These are phyloP conservation scores for Halenospora varia DNA, from an alignment of 495 filamentous ascomycete species.

Conservation along the genomic window DNA sequence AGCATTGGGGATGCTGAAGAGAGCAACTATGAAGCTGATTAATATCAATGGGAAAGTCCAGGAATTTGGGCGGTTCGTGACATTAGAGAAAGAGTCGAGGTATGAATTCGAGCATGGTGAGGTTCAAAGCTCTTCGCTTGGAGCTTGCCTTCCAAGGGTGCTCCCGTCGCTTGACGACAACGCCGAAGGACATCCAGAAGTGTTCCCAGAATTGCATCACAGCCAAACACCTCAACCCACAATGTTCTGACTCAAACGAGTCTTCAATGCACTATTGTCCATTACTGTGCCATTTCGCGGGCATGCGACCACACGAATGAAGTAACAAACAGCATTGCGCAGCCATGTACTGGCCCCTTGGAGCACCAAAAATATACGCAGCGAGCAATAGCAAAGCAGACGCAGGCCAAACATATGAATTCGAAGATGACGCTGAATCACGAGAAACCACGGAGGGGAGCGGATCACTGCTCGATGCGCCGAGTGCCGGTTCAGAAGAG, in stretches of 20 bases:
- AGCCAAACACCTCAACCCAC: background rate
- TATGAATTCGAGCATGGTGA: too few relatives aligned
- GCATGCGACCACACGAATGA: conserved; percentile 27
- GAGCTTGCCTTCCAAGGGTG: too few relatives aligned
- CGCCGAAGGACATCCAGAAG: too few relatives aligned
- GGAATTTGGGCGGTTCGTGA: too few relatives aligned
- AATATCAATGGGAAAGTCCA: too few relatives aligned
- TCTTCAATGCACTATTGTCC: background rate
- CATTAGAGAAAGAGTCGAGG: too few relatives aligned
- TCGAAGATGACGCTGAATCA: conserved; percentile 37
- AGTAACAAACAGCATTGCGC: conserved; percentile 18
- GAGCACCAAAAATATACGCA: conserved; percentile 84
- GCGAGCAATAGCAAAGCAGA: conserved; percentile 54
- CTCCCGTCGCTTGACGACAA: too few relatives aligned
- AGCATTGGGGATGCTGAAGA: too few relatives aligned
- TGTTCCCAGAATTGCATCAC: background rate
- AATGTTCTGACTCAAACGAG: background rate
- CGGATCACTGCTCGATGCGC: conserved; percentile 28
- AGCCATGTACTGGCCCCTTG: conserved; percentile 97
- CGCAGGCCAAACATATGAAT: conserved; percentile 32
- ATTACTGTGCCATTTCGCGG: conserved; percentile 19
- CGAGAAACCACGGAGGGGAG: conserved; percentile 31
- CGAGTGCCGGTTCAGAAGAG: conserved; percentile 10
- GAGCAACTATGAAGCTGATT: too few relatives aligned
- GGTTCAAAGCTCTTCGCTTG: too few relatives aligned